Percentiles rank a stretch among this genome's conserved stretches.
phyloP scores from a whole-genome alignment of 139 green algal genomes.

The Coelastrella sp. region DNA sequence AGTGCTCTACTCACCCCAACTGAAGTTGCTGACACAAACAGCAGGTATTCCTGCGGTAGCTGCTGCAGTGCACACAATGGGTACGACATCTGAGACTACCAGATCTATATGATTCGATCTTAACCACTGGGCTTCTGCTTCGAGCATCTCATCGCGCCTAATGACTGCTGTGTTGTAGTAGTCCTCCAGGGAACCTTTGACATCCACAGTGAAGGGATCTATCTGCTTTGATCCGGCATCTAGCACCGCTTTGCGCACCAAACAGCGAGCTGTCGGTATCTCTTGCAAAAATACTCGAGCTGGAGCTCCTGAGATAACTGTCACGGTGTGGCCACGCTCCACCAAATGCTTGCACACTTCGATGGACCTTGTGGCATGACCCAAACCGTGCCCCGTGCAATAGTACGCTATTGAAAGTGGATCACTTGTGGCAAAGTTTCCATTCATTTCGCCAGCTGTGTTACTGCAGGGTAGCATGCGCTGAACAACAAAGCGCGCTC shows the following conservation, averaged over 20 bases:
- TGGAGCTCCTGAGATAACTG: conserved; percentile 60
- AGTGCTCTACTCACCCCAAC: conserved; percentile 59
- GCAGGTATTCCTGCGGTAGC: conserved; percentile 60
- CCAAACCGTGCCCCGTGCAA: conserved; percentile 76
- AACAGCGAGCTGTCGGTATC: conserved; percentile 42
- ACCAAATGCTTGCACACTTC: conserved; percentile 67
- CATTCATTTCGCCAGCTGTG: background rate
- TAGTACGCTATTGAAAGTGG: conserved; percentile 72
- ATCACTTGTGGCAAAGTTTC: background rate
- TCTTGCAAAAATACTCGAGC: conserved; percentile 46
- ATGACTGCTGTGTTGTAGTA: conserved; percentile 53
- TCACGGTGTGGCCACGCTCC: conserved; percentile 60
- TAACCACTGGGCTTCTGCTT: conserved; percentile 70
- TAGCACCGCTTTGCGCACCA: conserved; percentile 56
- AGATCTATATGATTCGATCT: conserved; percentile 46
- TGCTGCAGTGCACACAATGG: conserved; percentile 73
- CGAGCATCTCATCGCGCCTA: conserved; percentile 55
- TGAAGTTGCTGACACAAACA: conserved; percentile 79
- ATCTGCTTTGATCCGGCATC: conserved; percentile 73
- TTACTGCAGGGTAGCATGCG: too few relatives aligned
- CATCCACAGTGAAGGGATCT: conserved; percentile 79
- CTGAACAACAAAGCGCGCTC: too few relatives aligned
- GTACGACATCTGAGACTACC: conserved; percentile 76
- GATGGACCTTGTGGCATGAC: conserved; percentile 71
- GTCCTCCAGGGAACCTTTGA: conserved; percentile 61